Evolutionary conservation across 192 early-diverging fungal genomes (phyloP).

Genomic region (Chytriomyces sp.): DNA sequence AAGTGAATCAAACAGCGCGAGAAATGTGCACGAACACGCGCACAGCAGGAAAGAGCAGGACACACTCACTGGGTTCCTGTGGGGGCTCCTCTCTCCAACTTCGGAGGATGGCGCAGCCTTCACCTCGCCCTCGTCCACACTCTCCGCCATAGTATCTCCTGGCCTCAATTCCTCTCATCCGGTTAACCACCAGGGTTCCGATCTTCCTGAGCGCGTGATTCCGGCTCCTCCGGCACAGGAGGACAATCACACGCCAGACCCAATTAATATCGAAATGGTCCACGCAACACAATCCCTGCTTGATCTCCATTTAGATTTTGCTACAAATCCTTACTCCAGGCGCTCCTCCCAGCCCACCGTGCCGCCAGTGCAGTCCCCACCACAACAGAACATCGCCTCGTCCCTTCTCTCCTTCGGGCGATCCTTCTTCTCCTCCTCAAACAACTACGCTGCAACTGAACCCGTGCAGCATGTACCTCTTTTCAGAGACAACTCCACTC

Average conservation of each 20-base stretch:
- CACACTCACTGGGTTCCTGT: too few relatives aligned
- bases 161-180: too few relatives aligned
- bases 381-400: neutral
- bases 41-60: too few relatives aligned
- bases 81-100: too few relatives aligned
- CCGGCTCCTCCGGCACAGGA: neutral
- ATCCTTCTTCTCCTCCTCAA: conserved; percentile 1
- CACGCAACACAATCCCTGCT: conserved; percentile 17
- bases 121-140: too few relatives aligned
- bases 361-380: neutral
- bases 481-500: neutral
- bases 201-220: too few relatives aligned
- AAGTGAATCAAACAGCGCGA: too few relatives aligned
- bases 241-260: neutral
- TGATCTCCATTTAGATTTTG: conserved; percentile 6
- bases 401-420: conserved; percentile 9
- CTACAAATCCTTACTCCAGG: neutral
- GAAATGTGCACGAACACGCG: too few relatives aligned
- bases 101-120: too few relatives aligned
- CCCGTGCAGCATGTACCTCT: neutral
- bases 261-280: conserved; percentile 26
- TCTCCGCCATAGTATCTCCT: too few relatives aligned
- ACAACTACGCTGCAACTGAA: neutral
- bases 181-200: too few relatives aligned
- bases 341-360: neutral